Percentiles rank a stretch among this genome's conserved stretches.
phyloP scores from a whole-genome alignment of 108 stramenopile genomes.

The Ochromonas danica region DNA sequence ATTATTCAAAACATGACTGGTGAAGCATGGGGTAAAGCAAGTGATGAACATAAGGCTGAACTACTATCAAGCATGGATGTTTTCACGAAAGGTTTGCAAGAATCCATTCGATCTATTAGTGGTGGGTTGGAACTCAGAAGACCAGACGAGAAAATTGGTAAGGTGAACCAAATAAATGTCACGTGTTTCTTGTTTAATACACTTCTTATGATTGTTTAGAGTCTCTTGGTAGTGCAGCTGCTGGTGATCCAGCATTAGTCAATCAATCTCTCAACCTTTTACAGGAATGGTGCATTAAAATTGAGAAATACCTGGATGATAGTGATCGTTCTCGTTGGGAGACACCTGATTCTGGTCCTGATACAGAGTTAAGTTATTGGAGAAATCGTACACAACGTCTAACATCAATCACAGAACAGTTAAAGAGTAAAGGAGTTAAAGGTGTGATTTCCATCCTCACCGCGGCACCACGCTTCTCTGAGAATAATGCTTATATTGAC shows the following conservation, averaged over 20 bases:
- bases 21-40: slow-evolving; percentile 44
- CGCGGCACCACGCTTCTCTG: slow-evolving; percentile 34
- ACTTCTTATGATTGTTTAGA: no score
- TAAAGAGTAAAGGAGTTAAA: slow-evolving; percentile 55
- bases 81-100: slow-evolving; percentile 50
- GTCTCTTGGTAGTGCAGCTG: slow-evolving; percentile 34
- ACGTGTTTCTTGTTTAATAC: no score
- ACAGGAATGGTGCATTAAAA: slow-evolving; percentile 54
- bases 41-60: slow-evolving; percentile 39
- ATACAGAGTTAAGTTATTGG: slow-evolving; percentile 62
- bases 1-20: slow-evolving; percentile 28
- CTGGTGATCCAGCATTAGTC: slow-evolving; percentile 47
- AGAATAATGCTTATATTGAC: slow-evolving; percentile 35
- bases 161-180: no score
- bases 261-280: slow-evolving; percentile 48
- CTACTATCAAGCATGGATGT: slow-evolving; percentile 50
- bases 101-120: slow-evolving; percentile 44
- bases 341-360: slow-evolving; percentile 57
- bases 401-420: slow-evolving; percentile 64
- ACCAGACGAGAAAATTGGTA: slow-evolving; percentile 42
- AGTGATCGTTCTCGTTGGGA: slow-evolving; percentile 48
- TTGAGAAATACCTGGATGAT: slow-evolving; percentile 48
- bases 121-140: slow-evolving; percentile 52
- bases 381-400: slow-evolving; percentile 57
- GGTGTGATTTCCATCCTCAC: slow-evolving; percentile 51